Base-by-base conservation (phyloP, 2,329 filamentous ascomycete genomes). In the Paecilomyces variotii region DNA sequence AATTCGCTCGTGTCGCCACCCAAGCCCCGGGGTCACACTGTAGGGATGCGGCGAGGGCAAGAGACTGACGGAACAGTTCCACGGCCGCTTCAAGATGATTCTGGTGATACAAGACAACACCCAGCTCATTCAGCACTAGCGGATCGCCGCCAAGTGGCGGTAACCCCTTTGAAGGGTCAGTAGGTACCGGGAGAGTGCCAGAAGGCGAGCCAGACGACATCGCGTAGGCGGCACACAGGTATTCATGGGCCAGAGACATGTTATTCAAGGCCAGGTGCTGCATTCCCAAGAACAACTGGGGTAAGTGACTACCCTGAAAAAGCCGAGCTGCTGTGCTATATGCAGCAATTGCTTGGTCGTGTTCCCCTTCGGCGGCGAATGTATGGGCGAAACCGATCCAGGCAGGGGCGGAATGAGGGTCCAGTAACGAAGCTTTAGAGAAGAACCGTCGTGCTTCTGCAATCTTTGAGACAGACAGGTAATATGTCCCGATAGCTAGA, bases 351-450 rank as follows among this genome's bases (percentile, higher is more conserved):
- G 94, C 94, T 76, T 99, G 94, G 72, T 99, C 94, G 73, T 97
- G 92, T 74, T 99, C 94, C 56, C 94, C 94, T 73, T 99, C 94
- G 10, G 91, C 92, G 1, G 94, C 94, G 72, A 99, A 99, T 0
- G 94, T 99, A 73, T 99, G 95, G 0, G 94, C 94, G 70, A 99
- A 99, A 1, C 95, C 94, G 63, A 99, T 97, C 94, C 94, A 99
- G 2, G 94, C 94, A 0, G 94, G 90, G 0, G 93, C 93, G 67
- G 96, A 99, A 76, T 97, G 93, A 5, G 93, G 90, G 70, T 99
- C 92, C 87, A 99, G 93, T 80, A 97, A 89, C 64, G 90, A 96
- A 3, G 95, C 90, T 76, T 99, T 99, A 68, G 90, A 96, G 74
- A 99, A 99, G 79, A 94, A 99, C 45, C 93, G 86, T 10, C 94